Percentiles rank a stretch among this genome's conserved stretches.
phyloP scores from a whole-genome alignment of 306 rosid species.

The Cucumis hystrix region DNA sequence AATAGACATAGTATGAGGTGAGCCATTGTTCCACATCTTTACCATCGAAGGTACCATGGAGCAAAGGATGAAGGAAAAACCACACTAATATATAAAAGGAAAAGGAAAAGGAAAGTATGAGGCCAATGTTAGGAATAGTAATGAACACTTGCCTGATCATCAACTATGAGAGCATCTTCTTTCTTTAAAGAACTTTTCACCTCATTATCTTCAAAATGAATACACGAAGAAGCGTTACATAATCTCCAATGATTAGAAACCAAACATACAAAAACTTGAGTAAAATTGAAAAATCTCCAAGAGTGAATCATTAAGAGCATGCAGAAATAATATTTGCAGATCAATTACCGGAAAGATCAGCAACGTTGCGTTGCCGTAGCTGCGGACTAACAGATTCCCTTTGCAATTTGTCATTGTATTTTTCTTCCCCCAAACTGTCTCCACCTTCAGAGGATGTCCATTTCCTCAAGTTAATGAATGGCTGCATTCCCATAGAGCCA shows the following conservation, averaged over 20 bases:
- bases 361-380: conserved; percentile 23
- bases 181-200: not conserved
- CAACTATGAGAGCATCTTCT: conserved; percentile 3
- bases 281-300: not conserved
- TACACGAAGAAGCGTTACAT: not conserved
- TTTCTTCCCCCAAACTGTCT: conserved; percentile 14
- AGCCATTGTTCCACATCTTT: not conserved
- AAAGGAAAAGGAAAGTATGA: not conserved
- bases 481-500: conserved; percentile 16
- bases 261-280: not conserved
- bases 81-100: not conserved
- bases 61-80: not conserved
- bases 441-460: conserved; percentile 45
- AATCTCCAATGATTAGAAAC: not conserved
- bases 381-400: conserved; percentile 13
- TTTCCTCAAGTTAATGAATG: conserved; percentile 41
- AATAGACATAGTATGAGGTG: conserved; percentile 8
- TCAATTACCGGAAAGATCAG: conserved; percentile 23
- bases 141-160: conserved; percentile 4
- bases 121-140: not conserved
- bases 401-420: conserved; percentile 6
- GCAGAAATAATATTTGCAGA: not conserved
- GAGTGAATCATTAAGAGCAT: not conserved
- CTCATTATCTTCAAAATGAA: not conserved
- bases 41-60: not conserved